Base-by-base conservation (phyloP, 352 stramenopile species). In the Thalassiosira sp. region DNA sequence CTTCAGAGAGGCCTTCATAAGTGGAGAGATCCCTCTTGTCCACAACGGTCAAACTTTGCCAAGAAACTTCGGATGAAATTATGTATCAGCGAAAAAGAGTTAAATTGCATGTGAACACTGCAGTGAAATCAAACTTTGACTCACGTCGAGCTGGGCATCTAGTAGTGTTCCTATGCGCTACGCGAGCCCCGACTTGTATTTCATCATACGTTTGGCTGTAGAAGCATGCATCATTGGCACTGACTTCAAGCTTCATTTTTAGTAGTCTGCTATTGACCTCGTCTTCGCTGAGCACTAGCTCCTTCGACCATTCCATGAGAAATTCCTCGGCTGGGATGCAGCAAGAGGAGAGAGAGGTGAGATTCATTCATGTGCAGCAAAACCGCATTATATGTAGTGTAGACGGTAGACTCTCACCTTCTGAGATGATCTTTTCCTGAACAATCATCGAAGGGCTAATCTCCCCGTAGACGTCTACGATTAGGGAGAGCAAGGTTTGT, bases 401-500 rank as follows among this genome's bases (percentile, higher is more conserved):
- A n/a, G n/a, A n/a, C n/a, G n/a, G n/a, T n/a, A n/a, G n/a, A n/a
- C n/a, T n/a, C n/a, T n/a, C n/a, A n/a, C 15, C 49, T n/a, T 40
- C 31, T 10, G 31, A 5, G 10, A 40, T 40, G 31, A 40, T 40
- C 31, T 40, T 40, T 40, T 40, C 31, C 31, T 40, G 27, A 46
- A 46, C 56, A 72, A 64, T 3, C 70, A 28, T 31, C 35, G 42
- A 5, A 49, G 5, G 11, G 13, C 2, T 20, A 40, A 60, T 33
- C 65, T 64, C 5, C 59, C 51, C 7, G 70, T 37, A 40, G 51
- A 80, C 8, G 56, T 66, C 31, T n/a, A n/a, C n/a, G n/a, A n/a
- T n/a, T n/a, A n/a, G n/a, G n/a, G n/a, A n/a, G n/a, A n/a, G n/a
- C n/a, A n/a, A n/a, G n/a, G n/a, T n/a, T n/a, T n/a, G n/a, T n/a